Conservation (phyloP, 176 grass and related monocot genomes). For the Paspalum notatum region DNA sequence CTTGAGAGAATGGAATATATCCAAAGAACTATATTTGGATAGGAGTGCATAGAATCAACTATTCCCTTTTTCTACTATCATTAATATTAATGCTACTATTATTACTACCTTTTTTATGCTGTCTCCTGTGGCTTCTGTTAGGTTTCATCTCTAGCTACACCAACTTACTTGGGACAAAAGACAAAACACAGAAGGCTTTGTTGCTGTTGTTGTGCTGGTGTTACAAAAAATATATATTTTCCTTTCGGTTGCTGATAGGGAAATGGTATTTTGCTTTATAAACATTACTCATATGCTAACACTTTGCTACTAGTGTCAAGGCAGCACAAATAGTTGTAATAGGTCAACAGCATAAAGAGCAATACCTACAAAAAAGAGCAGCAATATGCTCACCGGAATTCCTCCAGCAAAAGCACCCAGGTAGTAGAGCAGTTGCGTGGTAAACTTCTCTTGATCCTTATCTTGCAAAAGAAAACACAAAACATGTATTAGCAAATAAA, state of each 20-base stretch:
- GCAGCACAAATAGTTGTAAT: conserved; percentile 30
- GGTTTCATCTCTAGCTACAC: too few species aligned
- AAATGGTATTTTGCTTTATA: conserved; percentile 16
- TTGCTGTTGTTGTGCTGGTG: not conserved
- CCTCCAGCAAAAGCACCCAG: conserved; percentile 85
- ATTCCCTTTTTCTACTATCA: not conserved
- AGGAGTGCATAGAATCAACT: not conserved
- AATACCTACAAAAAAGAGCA: conserved; percentile 93
- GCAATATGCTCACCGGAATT: conserved; percentile 99
- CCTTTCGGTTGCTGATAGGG: not conserved
- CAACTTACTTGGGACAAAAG: not conserved
- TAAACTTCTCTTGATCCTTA: conserved; percentile 96
- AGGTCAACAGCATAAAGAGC: conserved; percentile 56
- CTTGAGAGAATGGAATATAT: not conserved
- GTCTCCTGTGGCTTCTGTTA: not conserved
- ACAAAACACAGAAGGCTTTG: not conserved
- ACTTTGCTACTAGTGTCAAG: conserved; percentile 11
- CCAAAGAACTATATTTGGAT: not conserved
- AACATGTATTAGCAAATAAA: conserved; percentile 40
- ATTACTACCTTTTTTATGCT: not conserved
- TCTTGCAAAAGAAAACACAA: conserved; percentile 71
- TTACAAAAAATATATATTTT: not conserved
- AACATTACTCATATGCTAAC: conserved; percentile 12
- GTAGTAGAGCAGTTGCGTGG: conserved; percentile 87
- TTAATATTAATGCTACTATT: not conserved